phyloP scores from a whole-genome alignment of 108 stramenopile species.

The Cyclotella kingstonii region DNA sequence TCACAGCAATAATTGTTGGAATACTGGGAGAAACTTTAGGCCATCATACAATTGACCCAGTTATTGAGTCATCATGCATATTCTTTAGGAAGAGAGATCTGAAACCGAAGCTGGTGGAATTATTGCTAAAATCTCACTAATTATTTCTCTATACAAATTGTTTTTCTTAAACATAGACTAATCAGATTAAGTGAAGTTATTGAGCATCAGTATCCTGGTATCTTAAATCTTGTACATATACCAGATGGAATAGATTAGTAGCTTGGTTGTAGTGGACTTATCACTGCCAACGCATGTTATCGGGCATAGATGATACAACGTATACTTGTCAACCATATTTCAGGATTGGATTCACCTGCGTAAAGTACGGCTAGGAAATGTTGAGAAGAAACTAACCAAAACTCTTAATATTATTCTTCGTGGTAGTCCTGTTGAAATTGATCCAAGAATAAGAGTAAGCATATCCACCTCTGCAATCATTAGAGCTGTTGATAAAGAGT shows the following conservation, averaged over 20 bases:
- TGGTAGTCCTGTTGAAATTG: conserved; percentile 10
- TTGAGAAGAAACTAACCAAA: conserved; percentile 5
- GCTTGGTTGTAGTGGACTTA: too few relatives aligned
- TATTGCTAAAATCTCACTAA: conserved; percentile 13
- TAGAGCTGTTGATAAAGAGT: too few relatives aligned
- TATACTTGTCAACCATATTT: too few relatives aligned
- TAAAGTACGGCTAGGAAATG: conserved; percentile 4
- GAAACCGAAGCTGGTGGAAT: conserved; percentile 16
- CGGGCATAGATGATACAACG: too few relatives aligned
- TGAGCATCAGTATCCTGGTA: too few relatives aligned
- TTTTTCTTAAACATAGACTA: too few relatives aligned
- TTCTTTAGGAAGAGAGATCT: conserved; percentile 13
- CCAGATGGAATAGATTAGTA: too few relatives aligned
- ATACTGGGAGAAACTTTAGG: conserved; percentile 10
- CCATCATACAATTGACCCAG: conserved; percentile 17
- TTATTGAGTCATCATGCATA: conserved; percentile 20
- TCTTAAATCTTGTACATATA: too few relatives aligned
- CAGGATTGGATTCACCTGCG: too few relatives aligned
- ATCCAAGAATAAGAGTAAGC: conserved; percentile 8
- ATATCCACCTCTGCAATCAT: conserved; percentile 1
- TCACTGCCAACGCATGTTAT: too few relatives aligned
- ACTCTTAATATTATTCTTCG: conserved; percentile 7
- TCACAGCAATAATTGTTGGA: conserved; percentile 7
- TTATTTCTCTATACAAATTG: too few relatives aligned
- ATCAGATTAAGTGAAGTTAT: too few relatives aligned